Percentiles rank a stretch among this genome's conserved stretches.
These are phyloP conservation scores for Ensete glaucum DNA, from an alignment of 176 grass and related monocot species.

Conservation along the genomic window DNA sequence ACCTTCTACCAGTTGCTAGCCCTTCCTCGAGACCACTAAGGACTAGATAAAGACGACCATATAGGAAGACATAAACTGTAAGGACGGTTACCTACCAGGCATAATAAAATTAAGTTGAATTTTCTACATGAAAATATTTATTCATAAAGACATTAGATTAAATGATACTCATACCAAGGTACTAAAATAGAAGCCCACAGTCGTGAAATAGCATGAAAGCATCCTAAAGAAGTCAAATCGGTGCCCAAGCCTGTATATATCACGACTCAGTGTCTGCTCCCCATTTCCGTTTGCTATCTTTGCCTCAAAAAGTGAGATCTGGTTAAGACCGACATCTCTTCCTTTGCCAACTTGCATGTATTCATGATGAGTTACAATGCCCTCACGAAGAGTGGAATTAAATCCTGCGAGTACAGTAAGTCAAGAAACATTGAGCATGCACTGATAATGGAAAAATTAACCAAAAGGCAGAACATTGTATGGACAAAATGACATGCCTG, in stretches of 20 bases:
- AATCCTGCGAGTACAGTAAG: constrained; percentile 32
- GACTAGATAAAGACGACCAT: constrained; percentile 88
- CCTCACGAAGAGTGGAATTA: constrained; percentile 85
- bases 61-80: constrained; percentile 87
- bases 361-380: constrained; percentile 89
- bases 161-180: constrained; percentile 53
- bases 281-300: constrained; percentile 95
- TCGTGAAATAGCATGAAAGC: constrained; percentile 95
- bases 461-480: neutral
- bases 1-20: constrained; percentile 50
- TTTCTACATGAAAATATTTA: constrained; percentile 11
- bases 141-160: constrained; percentile 8
- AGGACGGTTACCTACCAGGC: constrained; percentile 67
- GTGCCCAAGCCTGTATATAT: constrained; percentile 85
- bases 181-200: constrained; percentile 85
- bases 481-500: constrained; percentile 33
- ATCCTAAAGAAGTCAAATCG: constrained; percentile 97
- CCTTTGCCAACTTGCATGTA: constrained; percentile 97
- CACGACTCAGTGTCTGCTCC: constrained; percentile 83
- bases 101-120: constrained; percentile 10
- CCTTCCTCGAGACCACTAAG: constrained; percentile 93
- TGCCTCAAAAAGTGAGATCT: constrained; percentile 87
- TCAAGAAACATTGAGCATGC: neutral
- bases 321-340: constrained; percentile 84
- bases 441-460: neutral